phyloP scores from a whole-genome alignment of 2,329 filamentous ascomycete genomes.

The Fusarium annulatum region DNA sequence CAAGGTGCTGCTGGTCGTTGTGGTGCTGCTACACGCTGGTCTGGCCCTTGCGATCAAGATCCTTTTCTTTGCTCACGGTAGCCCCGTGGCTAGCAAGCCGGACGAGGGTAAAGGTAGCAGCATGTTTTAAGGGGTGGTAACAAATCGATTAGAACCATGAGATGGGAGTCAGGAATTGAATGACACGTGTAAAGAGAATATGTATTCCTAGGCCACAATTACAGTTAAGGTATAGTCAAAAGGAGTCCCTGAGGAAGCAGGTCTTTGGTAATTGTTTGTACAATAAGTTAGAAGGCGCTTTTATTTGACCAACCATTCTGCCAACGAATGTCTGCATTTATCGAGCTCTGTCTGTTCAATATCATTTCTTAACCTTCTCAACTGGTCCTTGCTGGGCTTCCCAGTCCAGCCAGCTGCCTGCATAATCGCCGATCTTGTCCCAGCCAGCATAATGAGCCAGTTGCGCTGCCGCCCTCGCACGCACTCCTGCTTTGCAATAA shows the following conservation, averaged over 20 bases:
- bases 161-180: conserved; percentile 19
- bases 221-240: conserved; percentile 15
- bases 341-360: not conserved
- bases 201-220: conserved; percentile 9
- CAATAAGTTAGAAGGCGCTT: conserved; percentile 37
- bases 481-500: conserved; percentile 92
- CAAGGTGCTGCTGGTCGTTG: conserved; percentile 85
- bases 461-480: conserved; percentile 80
- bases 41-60: conserved; percentile 95
- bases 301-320: conserved; percentile 23
- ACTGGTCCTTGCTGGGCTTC: conserved; percentile 72
- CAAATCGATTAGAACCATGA: not conserved
- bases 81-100: conserved; percentile 58
- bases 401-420: conserved; percentile 88
- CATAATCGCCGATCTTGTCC: conserved; percentile 75
- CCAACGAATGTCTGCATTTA: not conserved
- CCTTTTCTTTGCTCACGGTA: conserved; percentile 90
- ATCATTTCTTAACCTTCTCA: conserved; percentile 41
- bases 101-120: conserved; percentile 38
- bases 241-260: conserved; percentile 24
- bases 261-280: conserved; percentile 36
- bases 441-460: conserved; percentile 84
- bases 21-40: conserved; percentile 88
- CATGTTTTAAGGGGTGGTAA: conserved; percentile 28
- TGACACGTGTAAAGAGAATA: conserved; percentile 32